A percentile compares a stretch with the other conserved stretches of the same genome.
phyloP scores from a whole-genome alignment of 139 green algal genomes.

The Chlamydomonas sphaeroides region DNA sequence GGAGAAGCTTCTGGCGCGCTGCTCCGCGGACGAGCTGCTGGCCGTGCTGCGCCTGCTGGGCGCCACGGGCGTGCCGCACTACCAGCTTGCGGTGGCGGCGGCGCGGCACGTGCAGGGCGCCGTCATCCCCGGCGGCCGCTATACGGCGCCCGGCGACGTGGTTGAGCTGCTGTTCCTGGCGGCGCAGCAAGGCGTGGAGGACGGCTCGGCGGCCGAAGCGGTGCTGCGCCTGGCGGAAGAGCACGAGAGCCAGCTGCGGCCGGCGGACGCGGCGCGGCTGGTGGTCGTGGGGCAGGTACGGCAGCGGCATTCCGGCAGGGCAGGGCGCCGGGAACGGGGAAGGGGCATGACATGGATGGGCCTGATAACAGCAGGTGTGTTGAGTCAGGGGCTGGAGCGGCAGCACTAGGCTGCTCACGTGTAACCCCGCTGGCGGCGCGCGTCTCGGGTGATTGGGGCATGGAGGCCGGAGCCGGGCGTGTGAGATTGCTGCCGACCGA shows the following conservation, averaged over 20 bases:
- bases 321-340: too few relatives aligned
- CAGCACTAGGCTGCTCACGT: too few relatives aligned
- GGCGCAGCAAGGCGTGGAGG: slow-evolving; percentile 25
- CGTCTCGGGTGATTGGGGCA: too few relatives aligned
- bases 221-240: not conserved
- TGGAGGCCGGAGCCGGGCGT: too few relatives aligned
- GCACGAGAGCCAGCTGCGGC: not conserved
- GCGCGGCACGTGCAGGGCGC: not conserved
- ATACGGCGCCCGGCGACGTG: too few relatives aligned
- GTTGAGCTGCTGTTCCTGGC: slow-evolving; percentile 16
- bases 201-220: slow-evolving; percentile 7
- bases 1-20: slow-evolving; percentile 7
- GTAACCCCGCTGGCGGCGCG: too few relatives aligned
- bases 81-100: slow-evolving; percentile 32
- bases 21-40: slow-evolving; percentile 4
- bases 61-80: not conserved
- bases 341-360: too few relatives aligned
- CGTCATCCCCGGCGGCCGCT: not conserved
- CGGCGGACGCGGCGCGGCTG: slow-evolving; percentile 13
- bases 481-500: too few relatives aligned
- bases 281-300: slow-evolving; percentile 13
- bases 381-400: too few relatives aligned
- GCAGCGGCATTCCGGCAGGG: too few relatives aligned
- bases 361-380: too few relatives aligned
- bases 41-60: not conserved